These are phyloP conservation scores for Hemileia vastatrix DNA, from an alignment of 1,284 basidiomycete genomes.

Conservation along the genomic window DNA sequence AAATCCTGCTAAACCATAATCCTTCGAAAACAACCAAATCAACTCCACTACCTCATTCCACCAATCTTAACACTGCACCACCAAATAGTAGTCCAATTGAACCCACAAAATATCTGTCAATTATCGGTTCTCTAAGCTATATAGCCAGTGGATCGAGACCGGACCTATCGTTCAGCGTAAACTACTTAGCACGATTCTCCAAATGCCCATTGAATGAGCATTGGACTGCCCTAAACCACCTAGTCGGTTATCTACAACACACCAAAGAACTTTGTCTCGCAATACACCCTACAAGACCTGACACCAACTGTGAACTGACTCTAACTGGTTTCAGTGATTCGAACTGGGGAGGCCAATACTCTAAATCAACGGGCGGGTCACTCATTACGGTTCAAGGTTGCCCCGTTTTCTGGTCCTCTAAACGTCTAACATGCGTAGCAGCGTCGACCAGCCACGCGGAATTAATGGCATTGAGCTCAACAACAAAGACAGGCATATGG, in stretches of 20 bases:
- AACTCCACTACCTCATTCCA: too few relatives aligned
- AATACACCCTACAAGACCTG: too few relatives aligned
- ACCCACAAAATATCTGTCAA: not conserved
- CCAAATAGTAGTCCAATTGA: too few relatives aligned
- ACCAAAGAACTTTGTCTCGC: too few relatives aligned
- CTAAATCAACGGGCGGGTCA: not conserved
- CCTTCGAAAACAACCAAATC: too few relatives aligned
- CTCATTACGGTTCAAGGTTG: not conserved
- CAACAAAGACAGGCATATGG: not conserved
- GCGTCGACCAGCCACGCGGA: slow-evolving; percentile 9
- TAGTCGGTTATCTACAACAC: too few relatives aligned
- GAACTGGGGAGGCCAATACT: slow-evolving; percentile 14
- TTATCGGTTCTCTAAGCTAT: not conserved
- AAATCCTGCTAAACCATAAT: too few relatives aligned
- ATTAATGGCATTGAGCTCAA: slow-evolving; percentile 5
- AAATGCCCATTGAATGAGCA: too few relatives aligned
- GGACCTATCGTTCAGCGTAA: not conserved
- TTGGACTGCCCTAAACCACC: too few relatives aligned
- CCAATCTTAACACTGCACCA: too few relatives aligned
- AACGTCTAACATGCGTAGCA: not conserved
- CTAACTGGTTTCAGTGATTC: too few relatives aligned
- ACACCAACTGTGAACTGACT: too few relatives aligned
- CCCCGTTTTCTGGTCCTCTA: slow-evolving; percentile 4
- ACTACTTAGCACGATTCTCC: not conserved
- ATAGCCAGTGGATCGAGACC: not conserved